Conservation (phyloP, 768 basidiomycete genomes). For the Cystofilobasidium capitatum region DNA sequence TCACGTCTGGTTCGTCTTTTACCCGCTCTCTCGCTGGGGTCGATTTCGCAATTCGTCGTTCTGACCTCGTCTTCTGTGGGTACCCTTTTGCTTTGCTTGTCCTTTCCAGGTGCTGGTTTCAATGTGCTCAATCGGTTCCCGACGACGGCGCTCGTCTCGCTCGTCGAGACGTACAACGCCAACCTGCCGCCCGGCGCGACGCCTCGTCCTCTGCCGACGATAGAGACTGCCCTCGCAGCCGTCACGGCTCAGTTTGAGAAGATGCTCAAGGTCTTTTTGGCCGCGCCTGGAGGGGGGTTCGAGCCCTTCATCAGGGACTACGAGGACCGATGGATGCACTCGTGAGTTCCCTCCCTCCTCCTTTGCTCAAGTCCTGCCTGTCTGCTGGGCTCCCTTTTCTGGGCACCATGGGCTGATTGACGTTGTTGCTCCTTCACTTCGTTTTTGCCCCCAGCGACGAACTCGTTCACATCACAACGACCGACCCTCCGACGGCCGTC, state of each 20-base stretch:
- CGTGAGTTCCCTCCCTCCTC: conserved; percentile 50
- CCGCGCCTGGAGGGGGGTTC: conserved; percentile 55
- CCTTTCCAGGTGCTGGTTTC: conserved; percentile 64
- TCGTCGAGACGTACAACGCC: conserved; percentile 44
- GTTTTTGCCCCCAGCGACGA: conserved; percentile 52
- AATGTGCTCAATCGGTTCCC: conserved; percentile 77
- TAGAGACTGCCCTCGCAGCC: conserved; percentile 65
- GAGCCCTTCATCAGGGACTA: conserved; percentile 71
- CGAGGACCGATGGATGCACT: conserved; percentile 75
- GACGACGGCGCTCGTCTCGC: conserved; percentile 67
- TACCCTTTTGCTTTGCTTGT: neutral
- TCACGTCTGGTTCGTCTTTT: conserved; percentile 66
- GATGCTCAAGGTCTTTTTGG: conserved; percentile 67
- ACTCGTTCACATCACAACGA: conserved; percentile 69
- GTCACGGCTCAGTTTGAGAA: conserved; percentile 66
- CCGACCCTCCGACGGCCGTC: conserved; percentile 56
- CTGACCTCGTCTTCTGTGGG: neutral
- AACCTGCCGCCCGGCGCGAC: conserved; percentile 16
- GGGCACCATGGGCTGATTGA: conserved; percentile 1
- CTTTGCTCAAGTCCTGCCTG: neutral
- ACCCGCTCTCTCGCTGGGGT: neutral
- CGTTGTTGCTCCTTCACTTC: neutral
- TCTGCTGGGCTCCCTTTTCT: neutral
- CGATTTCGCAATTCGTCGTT: neutral
- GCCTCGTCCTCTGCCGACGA: conserved; percentile 45